Evolutionary conservation across 345 rosid species (phyloP).

Genomic region (Salix exigua): DNA sequence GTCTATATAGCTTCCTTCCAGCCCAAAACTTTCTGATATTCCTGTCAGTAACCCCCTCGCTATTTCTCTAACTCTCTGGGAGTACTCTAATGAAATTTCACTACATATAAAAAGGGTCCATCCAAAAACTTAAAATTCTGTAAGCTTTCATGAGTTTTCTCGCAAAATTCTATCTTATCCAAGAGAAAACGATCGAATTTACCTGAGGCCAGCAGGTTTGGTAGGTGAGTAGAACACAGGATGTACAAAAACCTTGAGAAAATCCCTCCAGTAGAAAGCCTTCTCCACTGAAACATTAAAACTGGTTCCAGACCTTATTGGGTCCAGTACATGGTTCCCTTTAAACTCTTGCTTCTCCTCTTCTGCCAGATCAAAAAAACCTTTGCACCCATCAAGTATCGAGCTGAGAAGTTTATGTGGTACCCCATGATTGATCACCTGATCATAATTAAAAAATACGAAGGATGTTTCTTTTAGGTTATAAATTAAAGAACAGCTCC

Average conservation of each 20-base stretch:
- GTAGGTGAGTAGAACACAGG: conserved; percentile 44
- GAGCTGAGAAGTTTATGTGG: conserved; percentile 34
- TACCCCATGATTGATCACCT: conserved; percentile 56
- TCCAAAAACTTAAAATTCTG: no score
- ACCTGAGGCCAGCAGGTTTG: conserved; percentile 27
- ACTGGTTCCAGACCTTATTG: conserved; percentile 55
- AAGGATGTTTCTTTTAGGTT: no score
- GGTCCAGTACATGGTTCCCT: conserved; percentile 49
- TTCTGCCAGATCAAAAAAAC: conserved; percentile 42
- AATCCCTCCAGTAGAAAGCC: conserved; percentile 50
- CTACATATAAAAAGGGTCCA: conserved; percentile 14
- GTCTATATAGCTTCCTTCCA: conserved; percentile 19
- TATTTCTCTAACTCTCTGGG: conserved; percentile 28
- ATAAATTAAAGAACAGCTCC: no score
- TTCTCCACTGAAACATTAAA: conserved; percentile 43
- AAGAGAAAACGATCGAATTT: no score
- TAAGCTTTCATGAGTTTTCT: no score
- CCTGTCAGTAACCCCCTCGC: conserved; percentile 35
- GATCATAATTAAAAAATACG: not conserved
- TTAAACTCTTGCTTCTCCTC: conserved; percentile 44
- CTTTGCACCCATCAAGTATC: conserved; percentile 26
- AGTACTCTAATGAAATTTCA: conserved; percentile 28
- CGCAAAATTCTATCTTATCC: not conserved
- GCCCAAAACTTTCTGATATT: conserved; percentile 48
- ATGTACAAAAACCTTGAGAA: conserved; percentile 40